Evolutionary conservation across 768 basidiomycete genomes (phyloP).

Genomic region (Cyathus striatus): DNA sequence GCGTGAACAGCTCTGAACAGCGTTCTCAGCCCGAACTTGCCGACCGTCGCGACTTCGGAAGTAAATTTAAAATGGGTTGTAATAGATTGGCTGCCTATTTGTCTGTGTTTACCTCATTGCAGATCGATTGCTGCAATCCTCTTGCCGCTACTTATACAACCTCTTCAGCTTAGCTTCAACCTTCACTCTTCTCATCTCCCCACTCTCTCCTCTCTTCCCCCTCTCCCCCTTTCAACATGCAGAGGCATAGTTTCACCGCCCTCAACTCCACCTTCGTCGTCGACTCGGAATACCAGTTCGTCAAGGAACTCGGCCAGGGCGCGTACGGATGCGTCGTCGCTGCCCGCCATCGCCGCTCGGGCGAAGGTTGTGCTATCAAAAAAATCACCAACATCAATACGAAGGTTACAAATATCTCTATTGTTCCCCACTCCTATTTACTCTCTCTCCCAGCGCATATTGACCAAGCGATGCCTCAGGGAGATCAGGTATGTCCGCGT

Average conservation of each 20-base stretch:
- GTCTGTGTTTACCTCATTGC: slow-evolving; percentile 1
- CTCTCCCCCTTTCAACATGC: slow-evolving; percentile 53
- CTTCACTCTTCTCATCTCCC: too few species aligned
- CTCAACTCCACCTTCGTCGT: slow-evolving; percentile 86
- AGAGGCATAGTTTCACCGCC: slow-evolving; percentile 74
- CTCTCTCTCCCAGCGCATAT: slow-evolving; percentile 58
- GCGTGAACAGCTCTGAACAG: too few species aligned
- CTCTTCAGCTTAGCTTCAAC: too few species aligned
- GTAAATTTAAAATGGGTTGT: too few species aligned
- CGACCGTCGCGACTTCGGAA: too few species aligned
- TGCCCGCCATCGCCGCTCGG: slow-evolving; percentile 76
- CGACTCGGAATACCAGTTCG: slow-evolving; percentile 86
- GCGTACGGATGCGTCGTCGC: slow-evolving; percentile 92
- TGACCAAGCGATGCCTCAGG: slow-evolving; percentile 93
- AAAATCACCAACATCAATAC: slow-evolving; percentile 94
- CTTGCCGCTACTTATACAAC: not conserved
- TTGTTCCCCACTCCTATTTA: too few species aligned
- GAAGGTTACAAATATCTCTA: too few species aligned
- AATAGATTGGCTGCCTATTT: too few species aligned
- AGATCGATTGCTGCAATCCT: slow-evolving; percentile 3
- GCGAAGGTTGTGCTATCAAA: slow-evolving; percentile 92
- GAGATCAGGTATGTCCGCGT: slow-evolving; percentile 75
- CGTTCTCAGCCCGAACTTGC: too few species aligned
- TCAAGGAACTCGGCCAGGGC: slow-evolving; percentile 96
- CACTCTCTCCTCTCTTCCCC: too few species aligned